These are phyloP conservation scores for Fusarium papillatum DNA, from an alignment of 2,329 filamentous ascomycete genomes.

Conservation along the genomic window DNA sequence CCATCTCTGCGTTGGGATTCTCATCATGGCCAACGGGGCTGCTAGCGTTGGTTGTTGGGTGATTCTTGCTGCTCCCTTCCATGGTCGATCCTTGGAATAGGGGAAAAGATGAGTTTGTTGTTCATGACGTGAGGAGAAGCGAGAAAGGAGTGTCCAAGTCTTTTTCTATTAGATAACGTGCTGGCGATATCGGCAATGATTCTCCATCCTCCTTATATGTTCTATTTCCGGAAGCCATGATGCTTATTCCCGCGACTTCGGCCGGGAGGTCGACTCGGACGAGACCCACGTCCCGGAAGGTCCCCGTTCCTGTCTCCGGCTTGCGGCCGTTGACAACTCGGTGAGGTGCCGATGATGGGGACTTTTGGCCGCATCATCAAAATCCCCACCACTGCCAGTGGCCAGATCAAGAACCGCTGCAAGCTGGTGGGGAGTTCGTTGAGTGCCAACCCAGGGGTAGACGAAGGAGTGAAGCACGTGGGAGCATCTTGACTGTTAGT, in stretches of 20 bases:
- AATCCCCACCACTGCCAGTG: conserved; percentile 1
- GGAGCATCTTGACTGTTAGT: conserved; percentile 2
- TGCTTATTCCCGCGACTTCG: conserved; percentile 37
- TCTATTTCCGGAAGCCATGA: conserved; percentile 33
- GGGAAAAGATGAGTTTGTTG: neutral
- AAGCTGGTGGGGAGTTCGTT: neutral
- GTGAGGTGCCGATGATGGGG: conserved; percentile 11
- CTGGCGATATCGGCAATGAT: conserved; percentile 40
- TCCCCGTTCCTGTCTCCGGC: conserved; percentile 27
- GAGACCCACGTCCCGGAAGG: conserved; percentile 13
- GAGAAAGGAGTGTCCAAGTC: conserved; percentile 14
- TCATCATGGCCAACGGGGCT: conserved; percentile 15
- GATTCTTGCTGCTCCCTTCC: conserved; percentile 18
- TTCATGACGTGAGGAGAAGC: conserved; percentile 14
- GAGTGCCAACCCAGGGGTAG: conserved; percentile 1
- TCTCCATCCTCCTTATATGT: conserved; percentile 13
- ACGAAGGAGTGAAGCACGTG: neutral
- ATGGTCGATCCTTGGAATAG: conserved; percentile 19
- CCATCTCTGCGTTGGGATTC: conserved; percentile 14
- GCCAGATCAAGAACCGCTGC: neutral
- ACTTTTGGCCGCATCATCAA: conserved; percentile 10
- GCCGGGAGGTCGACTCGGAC: conserved; percentile 12
- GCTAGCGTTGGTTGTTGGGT: conserved; percentile 1
- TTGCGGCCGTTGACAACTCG: conserved; percentile 19
- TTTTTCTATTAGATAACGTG: conserved; percentile 23